Evolutionary conservation across 169 alveolate genomes (phyloP).

Genomic region (Haemoproteus tartakovskyi): DNA sequence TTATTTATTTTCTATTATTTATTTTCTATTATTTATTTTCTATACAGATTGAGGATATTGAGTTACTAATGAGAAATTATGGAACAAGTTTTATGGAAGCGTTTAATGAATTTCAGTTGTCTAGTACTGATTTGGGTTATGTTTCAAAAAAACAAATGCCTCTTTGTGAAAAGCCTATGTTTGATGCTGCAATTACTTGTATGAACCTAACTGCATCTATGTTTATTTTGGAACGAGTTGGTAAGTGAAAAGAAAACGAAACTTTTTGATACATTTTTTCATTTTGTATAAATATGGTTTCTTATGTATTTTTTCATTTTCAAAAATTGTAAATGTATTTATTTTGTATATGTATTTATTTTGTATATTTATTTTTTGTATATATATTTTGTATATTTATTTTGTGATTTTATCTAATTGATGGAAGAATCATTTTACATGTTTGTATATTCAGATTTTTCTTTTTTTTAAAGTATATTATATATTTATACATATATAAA

Average conservation of each 20-base stretch:
- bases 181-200: constrained; percentile 12
- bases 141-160: constrained; percentile 1
- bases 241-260: neutral
- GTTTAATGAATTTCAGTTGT: constrained; percentile 8
- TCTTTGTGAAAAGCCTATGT: constrained; percentile 5
- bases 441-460: too few species aligned
- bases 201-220: constrained; percentile 13
- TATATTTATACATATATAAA: too few species aligned
- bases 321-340: too few species aligned
- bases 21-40: neutral
- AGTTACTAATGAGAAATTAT: constrained; percentile 20
- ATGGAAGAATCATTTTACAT: too few species aligned
- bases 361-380: too few species aligned
- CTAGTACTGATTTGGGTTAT: constrained; percentile 1
- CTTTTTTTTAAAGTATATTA: too few species aligned
- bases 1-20: too few species aligned
- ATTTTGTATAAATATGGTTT: too few species aligned
- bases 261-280: neutral
- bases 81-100: constrained; percentile 15
- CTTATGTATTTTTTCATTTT: too few species aligned
- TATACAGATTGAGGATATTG: constrained; percentile 40
- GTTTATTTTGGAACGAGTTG: constrained; percentile 15
- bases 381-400: too few species aligned
- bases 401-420: too few species aligned
- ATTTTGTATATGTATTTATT: too few species aligned